Base-by-base conservation (phyloP, 2,329 filamentous ascomycete species). In the Fusarium sp. region DNA sequence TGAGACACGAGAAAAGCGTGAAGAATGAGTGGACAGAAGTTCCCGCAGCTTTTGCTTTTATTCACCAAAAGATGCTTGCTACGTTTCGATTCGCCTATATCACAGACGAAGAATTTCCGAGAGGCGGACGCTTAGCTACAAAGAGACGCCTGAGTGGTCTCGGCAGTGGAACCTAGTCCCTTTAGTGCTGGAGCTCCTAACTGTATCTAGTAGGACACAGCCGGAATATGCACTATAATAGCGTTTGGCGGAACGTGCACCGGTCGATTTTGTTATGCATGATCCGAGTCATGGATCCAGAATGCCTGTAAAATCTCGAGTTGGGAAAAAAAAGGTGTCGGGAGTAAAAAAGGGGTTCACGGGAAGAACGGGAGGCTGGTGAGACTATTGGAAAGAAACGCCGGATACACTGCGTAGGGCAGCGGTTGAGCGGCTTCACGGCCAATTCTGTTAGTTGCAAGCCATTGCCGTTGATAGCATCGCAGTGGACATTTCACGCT, bases 41-140 rank as follows among this genome's bases (percentile, higher is more conserved):
- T 68, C 35, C 41, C 35, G 55, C 35, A 60, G 41, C 31, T 15
- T n/a, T 54, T 24, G 41, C 36, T 33, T 65, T 44, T 60, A 47
- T 48, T 57, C 30, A 57, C 41, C 18, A 57, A 48, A 35, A 30
- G 30, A 48, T 26, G 26, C 33, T 28, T 50, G 16, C 31, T 36
- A 50, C 36, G 18, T n/a, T 35, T 50, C 55, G n/a, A 57, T 57
- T 57, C 55, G 55, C 55, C 55, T 57, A 57, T 50, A 50, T 36
- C 31, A 50, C 6, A 48, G 18, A 50, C 55, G 55, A 67, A 36
- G 61, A 64, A 65, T 42, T 56, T 58, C 69, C 69, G 69, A 61
- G 20, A 24, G n/a, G 31, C 48, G 54, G 60, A 28, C 33, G 62
- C 38, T 53, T 64, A 44, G 31, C 62, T 56, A 15, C 26, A 63